These are phyloP conservation scores for Rubia peregrina DNA, from an alignment of 305 asterid species.

Conservation along the genomic window DNA sequence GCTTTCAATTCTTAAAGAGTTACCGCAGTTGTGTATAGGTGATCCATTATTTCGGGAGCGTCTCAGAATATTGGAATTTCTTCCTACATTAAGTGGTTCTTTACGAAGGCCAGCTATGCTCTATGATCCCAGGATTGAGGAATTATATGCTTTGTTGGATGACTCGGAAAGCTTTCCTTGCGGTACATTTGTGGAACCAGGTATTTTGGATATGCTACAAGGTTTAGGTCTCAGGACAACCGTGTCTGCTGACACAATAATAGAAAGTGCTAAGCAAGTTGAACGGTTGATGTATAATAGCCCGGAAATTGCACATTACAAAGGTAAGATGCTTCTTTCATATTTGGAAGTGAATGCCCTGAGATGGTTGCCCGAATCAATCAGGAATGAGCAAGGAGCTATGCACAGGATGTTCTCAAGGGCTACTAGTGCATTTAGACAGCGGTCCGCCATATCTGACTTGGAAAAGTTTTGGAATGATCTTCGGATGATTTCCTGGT, in stretches of 20 bases:
- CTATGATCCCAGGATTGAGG: constrained; percentile 94
- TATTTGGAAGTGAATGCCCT: constrained; percentile 85
- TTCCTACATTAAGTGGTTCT: constrained; percentile 68
- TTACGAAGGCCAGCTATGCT: constrained; percentile 53
- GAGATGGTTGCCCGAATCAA: constrained; percentile 67
- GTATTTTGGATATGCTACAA: constrained; percentile 73
- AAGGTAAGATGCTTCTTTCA: constrained; percentile 84
- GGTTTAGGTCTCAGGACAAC: constrained; percentile 88
- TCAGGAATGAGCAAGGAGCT: constrained; percentile 46
- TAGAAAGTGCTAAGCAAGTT: constrained; percentile 79
- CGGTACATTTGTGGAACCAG: constrained; percentile 56
- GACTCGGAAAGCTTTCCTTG: constrained; percentile 78
- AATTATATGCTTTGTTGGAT: constrained; percentile 73
- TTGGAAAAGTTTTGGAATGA: constrained; percentile 90
- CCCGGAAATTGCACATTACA: constrained; percentile 59
- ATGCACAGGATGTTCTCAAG: constrained; percentile 61
- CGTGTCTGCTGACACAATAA: constrained; percentile 70
- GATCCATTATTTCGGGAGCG: constrained; percentile 62
- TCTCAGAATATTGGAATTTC: constrained; percentile 59
- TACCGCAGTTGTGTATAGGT: constrained; percentile 75
- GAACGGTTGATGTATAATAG: constrained; percentile 59
- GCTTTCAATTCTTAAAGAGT: constrained; percentile 76
- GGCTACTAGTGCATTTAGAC: constrained; percentile 67
- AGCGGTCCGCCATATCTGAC: constrained; percentile 61
- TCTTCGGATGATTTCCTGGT: constrained; percentile 85